Conservation (phyloP, 495 filamentous ascomycete species). For the Terfezia claveryi region DNA sequence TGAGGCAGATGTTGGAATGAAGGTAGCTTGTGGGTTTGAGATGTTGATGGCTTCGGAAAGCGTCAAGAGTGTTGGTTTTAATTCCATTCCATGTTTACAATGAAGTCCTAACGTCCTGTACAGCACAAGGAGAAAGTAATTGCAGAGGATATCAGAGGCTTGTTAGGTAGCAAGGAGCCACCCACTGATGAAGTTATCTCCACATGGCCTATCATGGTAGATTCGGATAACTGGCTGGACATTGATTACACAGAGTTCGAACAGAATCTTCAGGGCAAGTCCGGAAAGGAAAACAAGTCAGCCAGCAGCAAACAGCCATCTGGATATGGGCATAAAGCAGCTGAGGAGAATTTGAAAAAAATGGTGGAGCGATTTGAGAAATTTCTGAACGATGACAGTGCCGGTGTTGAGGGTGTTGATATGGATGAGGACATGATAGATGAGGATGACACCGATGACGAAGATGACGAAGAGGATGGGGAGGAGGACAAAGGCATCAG, state of each 20-base stretch:
- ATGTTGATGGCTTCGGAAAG: conserved; percentile 43
- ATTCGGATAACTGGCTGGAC: conserved; percentile 82
- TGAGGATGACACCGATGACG: conserved; percentile 43
- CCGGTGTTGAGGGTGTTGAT: conserved; percentile 57
- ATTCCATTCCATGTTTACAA: conserved; percentile 39
- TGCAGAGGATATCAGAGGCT: neutral
- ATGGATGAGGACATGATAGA: conserved; percentile 31
- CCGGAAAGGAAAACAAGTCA: conserved; percentile 9
- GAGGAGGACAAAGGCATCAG: conserved; percentile 48
- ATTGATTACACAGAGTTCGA: conserved; percentile 82
- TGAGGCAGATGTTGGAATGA: conserved; percentile 62
- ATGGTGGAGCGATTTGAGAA: conserved; percentile 80
- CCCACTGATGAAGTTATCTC: conserved; percentile 54
- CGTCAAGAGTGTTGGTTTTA: neutral
- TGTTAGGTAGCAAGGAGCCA: conserved; percentile 27
- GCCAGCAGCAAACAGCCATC: conserved; percentile 12
- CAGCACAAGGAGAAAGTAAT: neutral
- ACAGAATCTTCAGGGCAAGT: conserved; percentile 42
- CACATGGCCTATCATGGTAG: conserved; percentile 42
- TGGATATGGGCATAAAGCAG: conserved; percentile 53
- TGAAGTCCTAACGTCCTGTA: conserved; percentile 35
- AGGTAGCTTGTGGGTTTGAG: conserved; percentile 73
- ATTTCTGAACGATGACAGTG: conserved; percentile 71
- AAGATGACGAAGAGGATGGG: conserved; percentile 32
- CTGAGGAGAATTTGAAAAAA: conserved; percentile 65